These are phyloP conservation scores for Lactifluus hygrophoroides DNA, from an alignment of 768 basidiomycete species.

Conservation along the genomic window DNA sequence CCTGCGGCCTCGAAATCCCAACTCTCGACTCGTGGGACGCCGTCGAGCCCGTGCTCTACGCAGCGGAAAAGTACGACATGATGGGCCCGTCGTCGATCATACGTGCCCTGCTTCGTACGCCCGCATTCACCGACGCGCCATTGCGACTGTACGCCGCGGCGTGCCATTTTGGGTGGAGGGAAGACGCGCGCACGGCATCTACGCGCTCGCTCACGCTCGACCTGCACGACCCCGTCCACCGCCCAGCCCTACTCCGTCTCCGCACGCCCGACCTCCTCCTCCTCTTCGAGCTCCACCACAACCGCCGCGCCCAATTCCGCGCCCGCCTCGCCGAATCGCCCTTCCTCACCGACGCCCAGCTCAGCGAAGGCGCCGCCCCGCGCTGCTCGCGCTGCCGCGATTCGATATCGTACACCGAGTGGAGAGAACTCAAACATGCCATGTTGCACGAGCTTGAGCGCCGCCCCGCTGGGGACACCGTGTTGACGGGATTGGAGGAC, in stretches of 20 bases:
- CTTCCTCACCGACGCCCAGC: conserved; percentile 31
- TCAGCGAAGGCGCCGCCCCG: conserved; percentile 39
- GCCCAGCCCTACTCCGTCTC: conserved; percentile 38
- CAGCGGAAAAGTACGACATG: conserved; percentile 67
- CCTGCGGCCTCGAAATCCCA: conserved; percentile 48
- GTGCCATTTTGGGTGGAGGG: conserved; percentile 50
- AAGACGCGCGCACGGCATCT: conserved; percentile 47
- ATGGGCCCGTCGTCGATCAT: conserved; percentile 52
- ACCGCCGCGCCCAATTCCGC: conserved; percentile 42
- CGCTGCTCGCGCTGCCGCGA: conserved; percentile 45
- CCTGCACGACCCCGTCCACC: conserved; percentile 39
- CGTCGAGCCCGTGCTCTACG: conserved; percentile 50
- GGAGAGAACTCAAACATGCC: conserved; percentile 55
- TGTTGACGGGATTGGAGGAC: conserved; percentile 41
- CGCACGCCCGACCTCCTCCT: conserved; percentile 44
- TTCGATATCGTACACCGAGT: conserved; percentile 47
- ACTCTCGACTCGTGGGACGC: conserved; percentile 41
- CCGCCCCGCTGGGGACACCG: conserved; percentile 51
- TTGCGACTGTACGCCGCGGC: conserved; percentile 47
- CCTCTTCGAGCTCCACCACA: conserved; percentile 47
- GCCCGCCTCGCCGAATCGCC: conserved; percentile 46
- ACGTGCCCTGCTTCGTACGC: conserved; percentile 48
- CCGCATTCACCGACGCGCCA: conserved; percentile 40
- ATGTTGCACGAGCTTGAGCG: conserved; percentile 50
- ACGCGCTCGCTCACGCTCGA: conserved; percentile 46